A percentile compares a stretch with the other conserved stretches of the same genome.
phyloP scores from a whole-genome alignment of 371 early-diverging fungal genomes.

The Mucor plumbeus region DNA sequence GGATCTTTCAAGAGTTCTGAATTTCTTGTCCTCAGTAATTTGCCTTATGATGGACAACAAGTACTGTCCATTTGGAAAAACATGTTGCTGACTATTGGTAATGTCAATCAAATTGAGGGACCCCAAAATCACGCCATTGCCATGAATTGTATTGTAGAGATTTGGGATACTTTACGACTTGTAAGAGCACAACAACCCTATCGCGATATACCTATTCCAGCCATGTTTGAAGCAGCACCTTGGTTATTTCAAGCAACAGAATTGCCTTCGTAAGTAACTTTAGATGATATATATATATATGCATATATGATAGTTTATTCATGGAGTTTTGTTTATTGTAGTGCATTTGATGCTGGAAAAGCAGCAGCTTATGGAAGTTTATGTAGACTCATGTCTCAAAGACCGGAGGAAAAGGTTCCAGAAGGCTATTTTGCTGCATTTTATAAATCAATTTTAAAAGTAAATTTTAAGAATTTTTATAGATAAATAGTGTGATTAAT shows the following conservation, averaged over 20 bases:
- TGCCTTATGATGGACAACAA: constrained; percentile 46
- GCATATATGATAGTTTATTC: not conserved
- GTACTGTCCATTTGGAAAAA: constrained; percentile 70
- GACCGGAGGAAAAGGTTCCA: constrained; percentile 67
- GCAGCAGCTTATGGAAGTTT: constrained; percentile 70
- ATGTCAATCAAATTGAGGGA: constrained; percentile 64
- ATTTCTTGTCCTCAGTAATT: constrained; percentile 46
- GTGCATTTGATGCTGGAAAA: constrained; percentile 60
- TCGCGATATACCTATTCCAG: constrained; percentile 56
- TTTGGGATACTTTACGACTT: constrained; percentile 69
- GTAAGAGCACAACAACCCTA: constrained; percentile 64
- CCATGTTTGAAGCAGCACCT: constrained; percentile 67
- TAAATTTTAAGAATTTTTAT: constrained; percentile 15
- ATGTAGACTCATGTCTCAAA: constrained; percentile 76
- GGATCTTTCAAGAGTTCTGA: constrained; percentile 51
- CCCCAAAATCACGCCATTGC: constrained; percentile 73
- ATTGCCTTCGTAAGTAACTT: constrained; percentile 50
- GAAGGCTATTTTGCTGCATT: constrained; percentile 67
- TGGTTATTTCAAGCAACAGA: constrained; percentile 75
- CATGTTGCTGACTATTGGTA: constrained; percentile 71
- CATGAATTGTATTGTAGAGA: constrained; percentile 68
- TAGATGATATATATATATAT: not conserved
- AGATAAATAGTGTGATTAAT: not conserved
- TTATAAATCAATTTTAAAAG: constrained; percentile 68
- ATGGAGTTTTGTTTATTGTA: constrained; percentile 18